These are phyloP conservation scores for Blastosporella zonata DNA, from an alignment of 1,284 basidiomycete species.

Conservation along the genomic window DNA sequence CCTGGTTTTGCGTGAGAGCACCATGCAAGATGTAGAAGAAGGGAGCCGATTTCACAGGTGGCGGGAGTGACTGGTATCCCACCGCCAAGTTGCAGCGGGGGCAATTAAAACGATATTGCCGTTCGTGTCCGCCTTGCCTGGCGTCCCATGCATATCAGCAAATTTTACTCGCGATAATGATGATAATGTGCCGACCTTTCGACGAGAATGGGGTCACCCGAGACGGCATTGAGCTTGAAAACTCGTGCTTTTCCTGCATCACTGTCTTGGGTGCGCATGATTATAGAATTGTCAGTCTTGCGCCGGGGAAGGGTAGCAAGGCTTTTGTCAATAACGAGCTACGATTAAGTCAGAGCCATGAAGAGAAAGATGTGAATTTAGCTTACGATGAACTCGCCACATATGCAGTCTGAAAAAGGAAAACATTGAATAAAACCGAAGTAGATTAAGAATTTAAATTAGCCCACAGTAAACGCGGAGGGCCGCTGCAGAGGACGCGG, in stretches of 20 bases:
- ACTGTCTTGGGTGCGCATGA: conserved; percentile 66
- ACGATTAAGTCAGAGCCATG: background rate
- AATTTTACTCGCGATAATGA: background rate
- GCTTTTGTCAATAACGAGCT: conserved; percentile 82
- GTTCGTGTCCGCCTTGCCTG: conserved; percentile 66
- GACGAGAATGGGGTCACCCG: conserved; percentile 63
- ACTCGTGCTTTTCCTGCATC: conserved; percentile 57
- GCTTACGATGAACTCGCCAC: conserved; percentile 80
- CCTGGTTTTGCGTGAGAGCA: conserved; percentile 74
- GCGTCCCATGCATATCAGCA: conserved; percentile 2
- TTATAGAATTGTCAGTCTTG: conserved; percentile 68
- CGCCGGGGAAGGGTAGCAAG: conserved; percentile 67
- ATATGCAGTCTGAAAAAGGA: conserved; percentile 65
- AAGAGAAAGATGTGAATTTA: conserved; percentile 3
- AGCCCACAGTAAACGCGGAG: conserved; percentile 76
- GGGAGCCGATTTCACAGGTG: conserved; percentile 67
- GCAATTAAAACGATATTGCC: conserved; percentile 72
- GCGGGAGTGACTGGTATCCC: conserved; percentile 71
- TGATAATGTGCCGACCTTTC: conserved; percentile 52
- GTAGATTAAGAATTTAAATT: conserved; percentile 10
- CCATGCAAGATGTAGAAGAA: conserved; percentile 73
- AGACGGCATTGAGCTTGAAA: conserved; percentile 74
- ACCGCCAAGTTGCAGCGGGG: conserved; percentile 72
- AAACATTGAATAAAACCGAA: conserved; percentile 4
- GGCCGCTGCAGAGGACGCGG: conserved; percentile 71